phyloP scores from a whole-genome alignment of 306 rosid genomes.

The Acmispon strigosus region DNA sequence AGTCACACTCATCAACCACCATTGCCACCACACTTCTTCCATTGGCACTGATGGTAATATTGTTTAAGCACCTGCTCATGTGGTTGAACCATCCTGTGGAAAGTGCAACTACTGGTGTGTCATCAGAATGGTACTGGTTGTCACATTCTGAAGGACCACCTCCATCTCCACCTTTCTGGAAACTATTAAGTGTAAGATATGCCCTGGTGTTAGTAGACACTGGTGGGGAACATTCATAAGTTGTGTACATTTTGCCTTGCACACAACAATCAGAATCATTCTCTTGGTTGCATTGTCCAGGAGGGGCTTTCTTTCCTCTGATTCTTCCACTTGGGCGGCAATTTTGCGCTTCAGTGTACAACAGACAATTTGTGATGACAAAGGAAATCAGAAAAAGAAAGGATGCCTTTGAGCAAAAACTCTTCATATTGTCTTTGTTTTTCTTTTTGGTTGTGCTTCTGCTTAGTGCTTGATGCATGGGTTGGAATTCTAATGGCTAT shows the following conservation, averaged over 20 bases:
- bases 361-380: not conserved
- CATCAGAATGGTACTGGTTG: conserved; percentile 23
- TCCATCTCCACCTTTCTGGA: conserved; percentile 40
- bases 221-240: conserved; percentile 33
- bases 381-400: not conserved
- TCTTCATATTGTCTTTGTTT: not conserved
- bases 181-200: conserved; percentile 35
- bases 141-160: conserved; percentile 44
- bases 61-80: conserved; percentile 28
- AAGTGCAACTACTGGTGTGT: conserved; percentile 26
- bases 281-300: conserved; percentile 30
- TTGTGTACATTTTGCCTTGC: conserved; percentile 22
- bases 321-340: conserved; percentile 21
- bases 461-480: not conserved
- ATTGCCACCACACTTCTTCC: conserved; percentile 36
- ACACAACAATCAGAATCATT: conserved; percentile 36
- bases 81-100: conserved; percentile 41
- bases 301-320: conserved; percentile 19
- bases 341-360: conserved; percentile 10
- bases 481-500: not conserved
- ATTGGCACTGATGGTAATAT: conserved; percentile 29
- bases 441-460: not conserved
- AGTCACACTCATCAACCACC: conserved; percentile 56
- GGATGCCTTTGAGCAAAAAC: not conserved
- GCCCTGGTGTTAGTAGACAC: conserved; percentile 29